Evolutionary conservation across 129 eudicot species (phyloP).

Genomic region (Escallonia herrerae): DNA sequence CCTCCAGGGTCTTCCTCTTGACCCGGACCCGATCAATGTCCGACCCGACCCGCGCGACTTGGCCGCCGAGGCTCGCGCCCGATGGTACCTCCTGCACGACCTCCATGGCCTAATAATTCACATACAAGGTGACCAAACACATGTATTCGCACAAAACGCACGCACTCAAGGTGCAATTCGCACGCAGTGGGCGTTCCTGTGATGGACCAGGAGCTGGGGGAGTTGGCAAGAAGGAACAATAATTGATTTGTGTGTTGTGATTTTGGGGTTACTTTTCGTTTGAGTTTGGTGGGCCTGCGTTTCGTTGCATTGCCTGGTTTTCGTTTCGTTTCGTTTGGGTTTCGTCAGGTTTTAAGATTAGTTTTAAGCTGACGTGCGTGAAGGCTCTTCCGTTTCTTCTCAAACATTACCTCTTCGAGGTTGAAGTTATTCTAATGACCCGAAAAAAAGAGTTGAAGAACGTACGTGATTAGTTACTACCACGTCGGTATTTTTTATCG

Average conservation of each 20-base stretch:
- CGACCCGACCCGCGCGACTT: conserved; percentile 14
- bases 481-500: too few relatives aligned
- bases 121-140: not conserved
- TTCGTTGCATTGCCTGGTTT: too few relatives aligned
- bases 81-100: conserved; percentile 1
- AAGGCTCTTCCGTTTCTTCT: too few relatives aligned
- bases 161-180: too few relatives aligned
- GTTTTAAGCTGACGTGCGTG: too few relatives aligned
- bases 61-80: not conserved
- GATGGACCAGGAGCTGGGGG: conserved; percentile 6
- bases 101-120: conserved; percentile 1
- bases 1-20: conserved; percentile 77
- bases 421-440: too few relatives aligned
- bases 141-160: not conserved
- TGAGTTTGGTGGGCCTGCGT: not conserved
- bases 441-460: too few relatives aligned
- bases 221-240: conserved; percentile 3
- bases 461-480: too few relatives aligned
- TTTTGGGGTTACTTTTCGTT: not conserved
- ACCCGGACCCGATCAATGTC: conserved; percentile 58
- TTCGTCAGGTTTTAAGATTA: too few relatives aligned
- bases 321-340: too few relatives aligned
- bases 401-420: too few relatives aligned
- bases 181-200: too few relatives aligned
- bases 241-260: not conserved